Evolutionary conservation across 176 grass and related monocot genomes (phyloP).

Genomic region (Urochloa ruziziensis): DNA sequence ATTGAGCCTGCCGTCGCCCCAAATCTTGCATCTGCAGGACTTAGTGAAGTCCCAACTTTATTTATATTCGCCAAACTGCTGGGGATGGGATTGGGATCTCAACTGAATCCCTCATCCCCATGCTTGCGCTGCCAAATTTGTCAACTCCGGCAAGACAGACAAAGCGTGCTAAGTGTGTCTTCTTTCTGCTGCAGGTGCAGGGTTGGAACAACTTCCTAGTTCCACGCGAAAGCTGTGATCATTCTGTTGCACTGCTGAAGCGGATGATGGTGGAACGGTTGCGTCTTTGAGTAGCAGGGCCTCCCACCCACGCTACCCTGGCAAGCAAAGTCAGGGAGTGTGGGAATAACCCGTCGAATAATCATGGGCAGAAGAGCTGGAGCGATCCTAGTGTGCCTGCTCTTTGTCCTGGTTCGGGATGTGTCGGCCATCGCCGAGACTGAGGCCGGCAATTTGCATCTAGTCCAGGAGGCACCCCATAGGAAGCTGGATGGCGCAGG

Average conservation of each 20-base stretch:
- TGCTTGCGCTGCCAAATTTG: not conserved
- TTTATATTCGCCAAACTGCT: not conserved
- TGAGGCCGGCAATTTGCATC: constrained; percentile 38
- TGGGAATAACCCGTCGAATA: not conserved
- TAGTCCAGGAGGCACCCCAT: constrained; percentile 56
- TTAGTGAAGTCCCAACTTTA: no score
- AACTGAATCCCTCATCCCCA: not conserved
- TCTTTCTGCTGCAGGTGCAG: constrained; percentile 33
- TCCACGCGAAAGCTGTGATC: constrained; percentile 22
- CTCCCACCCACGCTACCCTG: constrained; percentile 6
- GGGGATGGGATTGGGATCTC: not conserved
- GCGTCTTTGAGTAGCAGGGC: not conserved
- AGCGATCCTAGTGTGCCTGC: constrained; percentile 36
- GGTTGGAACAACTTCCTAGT: not conserved
- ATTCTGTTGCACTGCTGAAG: not conserved
- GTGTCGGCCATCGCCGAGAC: constrained; percentile 45
- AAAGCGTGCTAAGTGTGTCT: constrained; percentile 11
- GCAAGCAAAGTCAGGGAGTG: not conserved
- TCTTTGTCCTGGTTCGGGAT: constrained; percentile 32
- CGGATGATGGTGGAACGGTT: not conserved
- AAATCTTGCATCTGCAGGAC: no score
- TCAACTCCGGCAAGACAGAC: not conserved
- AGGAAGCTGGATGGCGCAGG: constrained; percentile 42
- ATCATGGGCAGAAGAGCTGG: constrained; percentile 52
- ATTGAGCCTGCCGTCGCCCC: no score